Evolutionary conservation across 2,329 filamentous ascomycete species (phyloP).

Genomic region (Cladosporium velox): DNA sequence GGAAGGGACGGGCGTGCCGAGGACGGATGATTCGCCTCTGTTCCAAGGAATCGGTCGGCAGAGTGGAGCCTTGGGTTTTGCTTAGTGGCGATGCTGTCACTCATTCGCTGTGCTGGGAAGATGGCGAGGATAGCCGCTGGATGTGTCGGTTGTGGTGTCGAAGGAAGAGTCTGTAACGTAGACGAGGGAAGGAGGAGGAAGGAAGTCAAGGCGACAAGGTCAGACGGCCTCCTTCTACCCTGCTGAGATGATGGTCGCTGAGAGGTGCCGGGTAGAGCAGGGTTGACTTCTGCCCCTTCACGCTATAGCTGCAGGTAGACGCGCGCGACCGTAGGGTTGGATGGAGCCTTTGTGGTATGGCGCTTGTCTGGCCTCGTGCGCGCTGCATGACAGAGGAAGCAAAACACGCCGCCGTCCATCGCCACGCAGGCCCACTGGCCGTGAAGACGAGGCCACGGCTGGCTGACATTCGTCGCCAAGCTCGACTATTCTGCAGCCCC

Average conservation of each 20-base stretch:
- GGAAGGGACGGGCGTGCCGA: not conserved
- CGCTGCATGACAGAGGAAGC: slow-evolving; percentile 12
- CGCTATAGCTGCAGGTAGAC: slow-evolving; percentile 11
- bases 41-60: slow-evolving; percentile 12
- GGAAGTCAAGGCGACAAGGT: not conserved
- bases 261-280: not conserved
- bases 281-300: not conserved
- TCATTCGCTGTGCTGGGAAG: not conserved
- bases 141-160: not conserved
- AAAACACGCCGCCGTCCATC: slow-evolving; percentile 1
- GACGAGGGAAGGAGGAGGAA: not conserved
- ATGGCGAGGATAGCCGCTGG: not conserved
- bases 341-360: not conserved
- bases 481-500: not conserved
- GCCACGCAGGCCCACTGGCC: slow-evolving; percentile 4
- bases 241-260: not conserved
- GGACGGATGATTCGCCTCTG: not conserved
- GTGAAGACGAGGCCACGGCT: slow-evolving; percentile 1
- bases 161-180: not conserved
- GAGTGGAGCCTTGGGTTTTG: slow-evolving; percentile 9
- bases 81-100: slow-evolving; percentile 7
- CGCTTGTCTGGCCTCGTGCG: slow-evolving; percentile 16
- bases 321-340: not conserved
- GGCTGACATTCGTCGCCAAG: not conserved
- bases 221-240: not conserved